Conservation (phyloP, 2,329 filamentous ascomycete genomes). For the Diaporthe vexans region DNA sequence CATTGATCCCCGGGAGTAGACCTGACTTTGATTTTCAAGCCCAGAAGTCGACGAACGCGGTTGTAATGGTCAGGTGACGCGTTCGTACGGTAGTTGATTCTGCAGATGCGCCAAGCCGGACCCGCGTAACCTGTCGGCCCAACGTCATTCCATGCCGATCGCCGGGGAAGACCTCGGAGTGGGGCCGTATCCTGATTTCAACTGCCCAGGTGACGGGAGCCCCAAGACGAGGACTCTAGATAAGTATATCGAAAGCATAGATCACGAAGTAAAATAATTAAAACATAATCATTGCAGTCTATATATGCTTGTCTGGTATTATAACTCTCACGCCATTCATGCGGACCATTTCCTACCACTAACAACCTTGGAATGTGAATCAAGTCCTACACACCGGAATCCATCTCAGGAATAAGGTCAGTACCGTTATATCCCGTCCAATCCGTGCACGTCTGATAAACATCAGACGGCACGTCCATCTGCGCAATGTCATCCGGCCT, state of each 20-base stretch:
- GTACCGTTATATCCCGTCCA: background rate
- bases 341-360: background rate
- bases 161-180: background rate
- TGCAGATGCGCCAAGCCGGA: too few species aligned
- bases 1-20: too few species aligned
- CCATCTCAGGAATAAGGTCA: background rate
- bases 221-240: too few species aligned
- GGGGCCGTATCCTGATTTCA: background rate
- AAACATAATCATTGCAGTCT: too few species aligned
- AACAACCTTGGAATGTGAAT: background rate
- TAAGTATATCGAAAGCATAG: too few species aligned
- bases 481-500: background rate
- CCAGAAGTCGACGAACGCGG: too few species aligned
- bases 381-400: background rate
- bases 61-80: background rate
- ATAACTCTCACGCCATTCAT: background rate
- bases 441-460: background rate
- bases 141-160: slow-evolving; percentile 1
- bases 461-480: background rate
- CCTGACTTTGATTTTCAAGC: background rate
- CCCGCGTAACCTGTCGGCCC: background rate
- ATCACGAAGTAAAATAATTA: too few species aligned
- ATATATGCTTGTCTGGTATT: too few species aligned
- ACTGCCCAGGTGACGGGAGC: too few species aligned
- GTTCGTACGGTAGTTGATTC: background rate